These are phyloP conservation scores for Sphaerostilbella broomeana DNA, from an alignment of 2,329 filamentous ascomycete genomes.

Conservation along the genomic window DNA sequence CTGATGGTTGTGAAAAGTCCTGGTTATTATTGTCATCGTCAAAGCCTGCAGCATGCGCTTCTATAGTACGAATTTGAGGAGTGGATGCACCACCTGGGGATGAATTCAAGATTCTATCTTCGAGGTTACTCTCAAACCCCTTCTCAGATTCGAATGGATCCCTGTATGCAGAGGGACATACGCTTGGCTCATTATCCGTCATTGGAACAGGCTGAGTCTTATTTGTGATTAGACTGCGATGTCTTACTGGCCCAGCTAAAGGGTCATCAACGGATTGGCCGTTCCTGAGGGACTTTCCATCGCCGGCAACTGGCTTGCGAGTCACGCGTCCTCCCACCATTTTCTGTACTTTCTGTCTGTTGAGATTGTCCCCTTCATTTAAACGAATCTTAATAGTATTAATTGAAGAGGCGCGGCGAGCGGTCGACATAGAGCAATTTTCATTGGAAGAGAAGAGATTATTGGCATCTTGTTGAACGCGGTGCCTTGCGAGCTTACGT, in stretches of 20 bases:
- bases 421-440: not conserved
- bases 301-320: conserved; percentile 24
- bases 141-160: conserved; percentile 32
- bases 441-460: conserved; percentile 3
- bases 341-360: conserved; percentile 29
- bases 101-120: conserved; percentile 31
- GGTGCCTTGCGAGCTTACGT: conserved; percentile 12
- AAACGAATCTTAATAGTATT: conserved; percentile 26
- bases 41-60: conserved; percentile 12
- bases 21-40: conserved; percentile 4
- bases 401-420: conserved; percentile 17
- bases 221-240: not conserved
- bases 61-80: conserved; percentile 24
- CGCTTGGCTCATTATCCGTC: not conserved
- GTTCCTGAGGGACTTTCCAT: conserved; percentile 23
- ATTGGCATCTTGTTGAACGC: conserved; percentile 1
- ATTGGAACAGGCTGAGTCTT: not conserved
- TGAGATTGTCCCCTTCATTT: conserved; percentile 30
- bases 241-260: conserved; percentile 19
- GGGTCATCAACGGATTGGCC: conserved; percentile 25
- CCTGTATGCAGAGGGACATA: conserved; percentile 1
- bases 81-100: conserved; percentile 34
- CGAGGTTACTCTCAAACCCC: conserved; percentile 32
- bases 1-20: not conserved
- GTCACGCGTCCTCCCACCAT: conserved; percentile 24